phyloP scores from a whole-genome alignment of 176 grass and related monocot genomes.

The Cenchrus fungigraminus region DNA sequence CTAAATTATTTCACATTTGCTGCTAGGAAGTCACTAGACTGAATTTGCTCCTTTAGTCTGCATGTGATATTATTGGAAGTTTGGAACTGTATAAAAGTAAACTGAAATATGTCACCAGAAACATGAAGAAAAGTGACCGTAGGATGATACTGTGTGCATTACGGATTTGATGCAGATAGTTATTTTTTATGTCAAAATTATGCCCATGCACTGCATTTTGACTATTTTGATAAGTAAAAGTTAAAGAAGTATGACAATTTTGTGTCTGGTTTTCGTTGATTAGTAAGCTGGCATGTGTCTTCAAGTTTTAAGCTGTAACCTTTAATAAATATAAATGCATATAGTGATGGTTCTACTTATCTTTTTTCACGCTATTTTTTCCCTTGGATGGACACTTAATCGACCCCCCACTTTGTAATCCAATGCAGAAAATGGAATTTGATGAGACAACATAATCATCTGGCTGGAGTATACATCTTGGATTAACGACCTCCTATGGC shows the following conservation, averaged over 20 bases:
- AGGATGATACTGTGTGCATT: not conserved
- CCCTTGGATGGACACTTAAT: not conserved
- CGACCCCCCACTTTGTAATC: not conserved
- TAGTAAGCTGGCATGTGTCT: not conserved
- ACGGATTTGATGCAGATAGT: not conserved
- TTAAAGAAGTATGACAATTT: not conserved
- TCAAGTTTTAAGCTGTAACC: not conserved
- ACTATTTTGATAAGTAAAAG: not conserved
- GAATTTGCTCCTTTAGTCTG: not conserved
- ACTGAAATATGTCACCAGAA: not conserved
- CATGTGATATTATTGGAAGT: not conserved
- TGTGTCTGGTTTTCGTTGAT: not conserved
- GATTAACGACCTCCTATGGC: slow-evolving; percentile 23
- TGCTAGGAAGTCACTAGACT: slow-evolving; percentile 3
- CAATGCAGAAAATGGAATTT: slow-evolving; percentile 61
- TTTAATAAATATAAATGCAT: not conserved
- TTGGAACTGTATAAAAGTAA: not conserved
- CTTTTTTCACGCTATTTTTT: not conserved
- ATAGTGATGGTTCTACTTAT: not conserved
- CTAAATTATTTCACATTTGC: not conserved
- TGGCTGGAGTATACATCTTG: slow-evolving; percentile 8
- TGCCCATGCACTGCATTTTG: not conserved
- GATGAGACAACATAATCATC: slow-evolving; percentile 46
- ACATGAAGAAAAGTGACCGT: not conserved
- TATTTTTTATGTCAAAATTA: not conserved